Base-by-base conservation (phyloP, 2,329 filamentous ascomycete species). In the Chrysoporthe deuterocubensis region DNA sequence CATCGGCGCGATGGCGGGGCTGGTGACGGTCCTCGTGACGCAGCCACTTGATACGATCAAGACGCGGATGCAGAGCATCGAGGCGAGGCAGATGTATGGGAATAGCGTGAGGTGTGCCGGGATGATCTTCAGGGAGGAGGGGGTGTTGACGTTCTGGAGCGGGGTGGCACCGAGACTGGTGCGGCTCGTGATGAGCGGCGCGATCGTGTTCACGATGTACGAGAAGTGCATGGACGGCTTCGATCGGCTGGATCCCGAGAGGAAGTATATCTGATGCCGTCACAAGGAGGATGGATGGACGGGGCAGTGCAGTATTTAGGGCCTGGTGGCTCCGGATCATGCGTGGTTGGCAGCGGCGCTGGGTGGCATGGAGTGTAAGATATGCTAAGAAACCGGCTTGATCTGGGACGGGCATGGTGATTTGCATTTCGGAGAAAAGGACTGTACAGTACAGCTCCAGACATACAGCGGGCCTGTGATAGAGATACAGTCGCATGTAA, bases 181-280 rank as follows among this genome's bases (percentile, higher is more conserved):
- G 34, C 85, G 96, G 67, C 78, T 99, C 73, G 92, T 97, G 54
- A 80, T 98, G 79, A 97, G 94, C 75, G 96, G 96, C 66, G 96
- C 96, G 21, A 97, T 99, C 75, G 96, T 99, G 52, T 99, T 99
- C 76, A 96, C 96, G 32, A 96, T 98, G 90, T 96, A 97, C 78
- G 95, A 98, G 83, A 97, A 97, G 86, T 92, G 91, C 68, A 98
- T 98, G 84, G 95, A 97, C 64, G 74, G 94, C 67, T 89, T 99
- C 83, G 88, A 93, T 74, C 84, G 78, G 75, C 68, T 94, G 64
- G 96, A 99, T 77, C 96, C 96, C 0, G 87, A 96, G 74, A 89
- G 89, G 76, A 91, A 86, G 77, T 97, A 96, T 76, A 87, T 98
- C 71, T 96, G 82, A 75, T 67, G 32, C 57, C 5, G 18, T 21